Conservation (phyloP, 371 early-diverging fungal genomes). For the Saksenaea oblongispora region DNA sequence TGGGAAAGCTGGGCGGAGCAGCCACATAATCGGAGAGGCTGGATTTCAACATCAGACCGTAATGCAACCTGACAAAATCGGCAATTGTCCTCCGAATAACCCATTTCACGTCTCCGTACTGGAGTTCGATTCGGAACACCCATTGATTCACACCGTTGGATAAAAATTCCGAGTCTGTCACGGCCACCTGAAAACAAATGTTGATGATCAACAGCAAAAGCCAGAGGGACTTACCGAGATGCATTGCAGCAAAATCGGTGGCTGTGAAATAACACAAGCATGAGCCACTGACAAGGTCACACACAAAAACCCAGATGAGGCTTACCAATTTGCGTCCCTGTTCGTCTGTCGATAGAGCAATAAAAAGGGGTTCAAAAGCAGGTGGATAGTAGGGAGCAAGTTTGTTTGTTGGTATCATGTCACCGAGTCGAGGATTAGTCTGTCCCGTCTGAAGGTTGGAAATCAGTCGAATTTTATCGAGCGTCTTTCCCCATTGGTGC, state of each 20-base stretch:
- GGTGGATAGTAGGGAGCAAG: constrained; percentile 48
- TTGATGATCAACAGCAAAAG: neutral
- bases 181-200: constrained; percentile 36
- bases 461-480: constrained; percentile 39
- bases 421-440: constrained; percentile 4
- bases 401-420: constrained; percentile 9
- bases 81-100: constrained; percentile 68
- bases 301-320: neutral
- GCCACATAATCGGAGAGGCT: constrained; percentile 41
- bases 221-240: constrained; percentile 28
- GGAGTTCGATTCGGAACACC: constrained; percentile 71
- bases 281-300: constrained; percentile 1
- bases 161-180: constrained; percentile 58
- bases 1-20: constrained; percentile 48
- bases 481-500: constrained; percentile 41
- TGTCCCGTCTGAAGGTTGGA: constrained; percentile 20
- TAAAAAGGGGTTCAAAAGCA: constrained; percentile 44
- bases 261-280: constrained; percentile 19
- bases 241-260: constrained; percentile 44
- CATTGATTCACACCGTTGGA: constrained; percentile 36
- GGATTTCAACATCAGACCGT: constrained; percentile 55
- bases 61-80: constrained; percentile 74
- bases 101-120: constrained; percentile 84
- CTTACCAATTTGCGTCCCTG: constrained; percentile 43
- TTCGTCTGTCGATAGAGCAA: constrained; percentile 44